Evolutionary conservation across 2,329 filamentous ascomycete species (phyloP).

Genomic region (Conoideocrella luteorostrata): DNA sequence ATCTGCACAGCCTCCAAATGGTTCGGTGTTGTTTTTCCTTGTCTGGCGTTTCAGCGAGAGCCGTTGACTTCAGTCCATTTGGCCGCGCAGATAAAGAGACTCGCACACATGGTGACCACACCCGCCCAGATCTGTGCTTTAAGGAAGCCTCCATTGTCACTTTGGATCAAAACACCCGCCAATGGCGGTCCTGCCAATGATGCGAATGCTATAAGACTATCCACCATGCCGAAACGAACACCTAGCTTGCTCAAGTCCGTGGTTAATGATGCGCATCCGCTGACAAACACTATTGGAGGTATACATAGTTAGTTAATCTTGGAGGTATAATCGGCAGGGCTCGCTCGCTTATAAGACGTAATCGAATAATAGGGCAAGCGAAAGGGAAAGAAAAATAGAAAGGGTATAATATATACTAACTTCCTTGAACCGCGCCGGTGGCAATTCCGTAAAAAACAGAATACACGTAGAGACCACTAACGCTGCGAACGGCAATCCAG

Average conservation of each 20-base stretch:
- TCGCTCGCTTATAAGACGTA: conserved; percentile 17
- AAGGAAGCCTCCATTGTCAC: conserved; percentile 30
- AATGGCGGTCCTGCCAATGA: conserved; percentile 38
- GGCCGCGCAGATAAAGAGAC: no score
- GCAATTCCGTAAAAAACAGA: not conserved
- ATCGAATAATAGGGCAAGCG: no score
- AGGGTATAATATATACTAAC: no score
- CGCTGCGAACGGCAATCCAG: conserved; percentile 47
- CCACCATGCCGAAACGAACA: conserved; percentile 39
- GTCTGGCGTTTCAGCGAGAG: no score
- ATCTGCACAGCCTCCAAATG: no score
- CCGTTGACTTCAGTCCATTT: no score
- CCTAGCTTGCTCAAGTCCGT: conserved; percentile 38
- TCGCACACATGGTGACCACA: conserved; percentile 29
- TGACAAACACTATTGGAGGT: conserved; percentile 36
- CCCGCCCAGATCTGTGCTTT: conserved; percentile 43
- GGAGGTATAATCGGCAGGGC: no score
- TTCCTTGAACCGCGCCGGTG: no score
- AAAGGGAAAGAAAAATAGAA: no score
- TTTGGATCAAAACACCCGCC: conserved; percentile 39
- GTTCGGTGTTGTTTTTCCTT: no score
- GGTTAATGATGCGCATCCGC: no score
- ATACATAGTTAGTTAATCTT: no score
- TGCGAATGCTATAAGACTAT: conserved; percentile 34
- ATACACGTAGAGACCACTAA: not conserved